Evolutionary conservation across 129 eudicot species (phyloP).

Genomic region (Arctium lappa): DNA sequence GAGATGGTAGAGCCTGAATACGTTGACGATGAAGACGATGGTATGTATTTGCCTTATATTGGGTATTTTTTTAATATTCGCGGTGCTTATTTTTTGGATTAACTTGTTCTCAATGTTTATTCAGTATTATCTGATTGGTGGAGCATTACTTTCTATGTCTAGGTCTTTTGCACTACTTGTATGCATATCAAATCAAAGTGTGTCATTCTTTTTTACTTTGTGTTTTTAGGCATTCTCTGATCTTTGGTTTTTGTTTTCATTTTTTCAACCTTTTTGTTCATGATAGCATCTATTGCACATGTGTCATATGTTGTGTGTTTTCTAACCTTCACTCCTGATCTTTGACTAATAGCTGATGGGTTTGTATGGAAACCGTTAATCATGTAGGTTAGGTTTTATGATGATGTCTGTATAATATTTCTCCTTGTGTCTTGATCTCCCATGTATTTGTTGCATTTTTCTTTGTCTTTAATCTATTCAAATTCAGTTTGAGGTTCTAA

Average conservation of each 20-base stretch:
- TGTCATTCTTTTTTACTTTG: neutral
- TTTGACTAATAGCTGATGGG: neutral
- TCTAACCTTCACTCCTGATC: neutral
- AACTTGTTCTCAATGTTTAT: no score
- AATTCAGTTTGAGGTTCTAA: constrained; percentile 39
- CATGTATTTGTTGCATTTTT: neutral
- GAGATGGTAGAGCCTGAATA: constrained; percentile 37
- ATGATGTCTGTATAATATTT: neutral
- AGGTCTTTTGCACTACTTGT: constrained; percentile 1
- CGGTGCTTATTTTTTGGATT: neutral
- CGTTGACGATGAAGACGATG: constrained; percentile 39
- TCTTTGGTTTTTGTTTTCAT: neutral
- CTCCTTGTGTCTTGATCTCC: neutral
- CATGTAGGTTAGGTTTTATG: neutral
- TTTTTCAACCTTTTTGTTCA: neutral
- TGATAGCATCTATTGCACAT: neutral
- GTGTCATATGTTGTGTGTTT: constrained; percentile 4
- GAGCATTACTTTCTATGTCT: neutral
- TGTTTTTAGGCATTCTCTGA: neutral
- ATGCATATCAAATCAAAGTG: neutral
- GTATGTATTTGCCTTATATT: constrained; percentile 19
- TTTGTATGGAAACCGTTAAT: neutral
- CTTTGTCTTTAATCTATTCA: neutral
- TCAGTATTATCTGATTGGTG: no score
- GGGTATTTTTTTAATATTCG: neutral